Base-by-base conservation (phyloP, 805 yeast species). In the Yarrowia sp. region DNA sequence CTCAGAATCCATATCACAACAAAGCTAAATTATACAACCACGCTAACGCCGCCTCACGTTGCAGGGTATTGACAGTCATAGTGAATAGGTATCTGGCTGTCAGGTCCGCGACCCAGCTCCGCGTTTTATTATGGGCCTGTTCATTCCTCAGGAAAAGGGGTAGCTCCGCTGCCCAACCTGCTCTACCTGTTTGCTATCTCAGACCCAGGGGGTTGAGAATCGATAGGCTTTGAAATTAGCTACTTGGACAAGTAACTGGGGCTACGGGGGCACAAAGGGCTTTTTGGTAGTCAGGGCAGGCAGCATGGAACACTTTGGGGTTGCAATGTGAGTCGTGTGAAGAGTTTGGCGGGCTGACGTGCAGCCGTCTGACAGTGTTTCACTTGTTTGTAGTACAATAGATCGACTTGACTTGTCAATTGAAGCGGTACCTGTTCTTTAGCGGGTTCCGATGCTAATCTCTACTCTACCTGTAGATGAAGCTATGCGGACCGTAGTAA, bases 261-360 rank as follows among this genome's bases (percentile, higher is more conserved):
- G 28, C 28, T 35, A 35, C 38, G 13, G 33, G n/a, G 15, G 13
- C 33, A 43, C 48, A 43, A 43, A 22, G 48, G 13, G 17, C 11
- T 3, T n/a, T 35, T 35, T 32, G 51, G 51, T 47, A 47, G 51
- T 47, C 51, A 47, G 51, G 51, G 51, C 51, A 47, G 28, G 22
- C 51, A 32, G 51, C 51, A 47, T 15, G 38, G 51, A 47, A 47
- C 51, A 11, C 9, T 47, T 28, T 8, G 18, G 8, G 22, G 51
- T 47, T n/a, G 51, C 38, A 47, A 47, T 47, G 51, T 39, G 15
- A 14, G 43, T 39, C 43, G 43, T 39, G 43, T 39, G 43, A 18
- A n/a, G n/a, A n/a, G n/a, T n/a, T n/a, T n/a, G n/a, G n/a, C n/a
- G n/a, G n/a, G n/a, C n/a, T n/a, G n/a, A n/a, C n/a, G n/a, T n/a